Conservation (phyloP, 2,329 filamentous ascomycete genomes). For the Balansia obtecta region DNA sequence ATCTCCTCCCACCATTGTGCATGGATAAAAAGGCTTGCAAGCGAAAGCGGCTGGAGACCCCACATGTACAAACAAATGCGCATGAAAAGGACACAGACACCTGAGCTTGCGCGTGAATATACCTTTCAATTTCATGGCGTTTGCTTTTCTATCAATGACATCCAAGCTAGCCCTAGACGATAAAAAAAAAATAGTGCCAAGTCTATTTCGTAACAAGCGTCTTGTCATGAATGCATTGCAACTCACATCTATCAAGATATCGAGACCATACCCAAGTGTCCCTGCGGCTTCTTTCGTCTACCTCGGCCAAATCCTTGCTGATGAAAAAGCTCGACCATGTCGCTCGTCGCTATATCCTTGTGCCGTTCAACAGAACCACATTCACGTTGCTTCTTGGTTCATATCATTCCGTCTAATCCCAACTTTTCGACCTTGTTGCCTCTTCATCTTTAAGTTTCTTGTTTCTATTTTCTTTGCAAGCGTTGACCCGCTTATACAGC, state of each 20-base stretch:
- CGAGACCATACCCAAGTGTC: slow-evolving; percentile 18
- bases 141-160: background rate
- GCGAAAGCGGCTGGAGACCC: too few species aligned
- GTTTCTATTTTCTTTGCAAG: slow-evolving; percentile 1
- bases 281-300: slow-evolving; percentile 11
- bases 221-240: slow-evolving; percentile 13
- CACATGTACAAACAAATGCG: too few species aligned
- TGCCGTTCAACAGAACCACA: slow-evolving; percentile 7
- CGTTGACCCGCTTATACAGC: slow-evolving; percentile 57
- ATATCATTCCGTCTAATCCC: slow-evolving; percentile 11
- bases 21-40: too few species aligned
- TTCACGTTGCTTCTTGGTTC: slow-evolving; percentile 6
- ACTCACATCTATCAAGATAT: slow-evolving; percentile 19
- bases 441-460: background rate
- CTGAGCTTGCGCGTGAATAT: background rate
- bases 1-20: too few species aligned
- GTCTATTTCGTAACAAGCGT: slow-evolving; percentile 20
- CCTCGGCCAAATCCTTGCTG: slow-evolving; percentile 5
- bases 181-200: slow-evolving; percentile 14
- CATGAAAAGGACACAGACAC: too few species aligned
- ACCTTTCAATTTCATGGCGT: background rate
- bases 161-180: background rate
- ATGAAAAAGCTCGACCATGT: slow-evolving; percentile 10
- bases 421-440: slow-evolving; percentile 14
- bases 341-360: slow-evolving; percentile 8